Conservation (phyloP, 1,284 basidiomycete genomes). For the Leccinum fallax region DNA sequence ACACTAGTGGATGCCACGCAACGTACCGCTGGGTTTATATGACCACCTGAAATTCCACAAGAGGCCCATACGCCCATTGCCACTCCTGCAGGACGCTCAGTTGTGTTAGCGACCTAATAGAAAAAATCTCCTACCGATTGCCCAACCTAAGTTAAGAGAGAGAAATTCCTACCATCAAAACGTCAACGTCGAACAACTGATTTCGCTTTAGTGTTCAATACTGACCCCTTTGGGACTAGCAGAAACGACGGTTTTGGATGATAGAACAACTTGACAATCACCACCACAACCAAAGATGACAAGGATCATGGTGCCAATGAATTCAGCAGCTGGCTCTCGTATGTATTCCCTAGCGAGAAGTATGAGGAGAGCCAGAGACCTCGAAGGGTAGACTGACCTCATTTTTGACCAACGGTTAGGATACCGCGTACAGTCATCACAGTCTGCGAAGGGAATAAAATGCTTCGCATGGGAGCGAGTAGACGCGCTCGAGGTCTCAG, state of each 20-base stretch:
- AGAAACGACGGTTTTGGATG: slow-evolving; percentile 52
- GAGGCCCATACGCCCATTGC: slow-evolving; percentile 71
- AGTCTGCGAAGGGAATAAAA: slow-evolving; percentile 30
- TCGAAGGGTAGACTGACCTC: slow-evolving; percentile 43
- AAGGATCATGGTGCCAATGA: slow-evolving; percentile 66
- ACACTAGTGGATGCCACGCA: slow-evolving; percentile 15
- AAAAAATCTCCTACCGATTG: slow-evolving; percentile 45
- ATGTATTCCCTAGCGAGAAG: slow-evolving; percentile 41
- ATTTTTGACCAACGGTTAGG: slow-evolving; percentile 60
- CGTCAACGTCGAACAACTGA: slow-evolving; percentile 1
- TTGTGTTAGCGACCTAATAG: background rate
- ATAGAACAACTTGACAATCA: slow-evolving; percentile 64
- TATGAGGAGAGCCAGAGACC: background rate
- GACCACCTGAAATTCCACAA: slow-evolving; percentile 71
- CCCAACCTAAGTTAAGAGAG: slow-evolving; percentile 70
- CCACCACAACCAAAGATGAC: slow-evolving; percentile 68
- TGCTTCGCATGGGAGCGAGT: slow-evolving; percentile 1
- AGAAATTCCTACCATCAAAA: slow-evolving; percentile 49
- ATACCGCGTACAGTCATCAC: slow-evolving; percentile 32
- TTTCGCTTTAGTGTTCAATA: slow-evolving; percentile 10
- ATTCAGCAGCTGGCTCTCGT: slow-evolving; percentile 69
- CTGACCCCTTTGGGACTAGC: slow-evolving; percentile 63
- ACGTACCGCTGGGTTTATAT: slow-evolving; percentile 74
- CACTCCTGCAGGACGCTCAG: slow-evolving; percentile 35
- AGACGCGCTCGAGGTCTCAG: slow-evolving; percentile 20